Evolutionary conservation across 2,329 filamentous ascomycete species (phyloP).

Genomic region (Tolypocladium album): DNA sequence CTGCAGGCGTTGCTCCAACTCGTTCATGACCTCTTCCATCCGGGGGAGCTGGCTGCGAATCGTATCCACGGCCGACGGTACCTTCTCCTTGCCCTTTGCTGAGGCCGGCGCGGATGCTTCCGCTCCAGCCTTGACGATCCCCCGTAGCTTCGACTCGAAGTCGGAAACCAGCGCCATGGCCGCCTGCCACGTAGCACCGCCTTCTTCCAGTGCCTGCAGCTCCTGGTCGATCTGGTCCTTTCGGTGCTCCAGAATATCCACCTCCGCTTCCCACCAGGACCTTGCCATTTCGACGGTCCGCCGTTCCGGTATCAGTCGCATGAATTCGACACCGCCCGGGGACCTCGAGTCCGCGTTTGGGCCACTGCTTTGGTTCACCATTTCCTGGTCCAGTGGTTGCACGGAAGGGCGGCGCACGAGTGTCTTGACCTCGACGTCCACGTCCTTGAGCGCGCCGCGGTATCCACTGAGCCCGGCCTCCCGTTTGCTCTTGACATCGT

Average conservation of each 20-base stretch:
- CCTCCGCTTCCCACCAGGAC: slow-evolving; percentile 59
- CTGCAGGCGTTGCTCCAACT: slow-evolving; percentile 42
- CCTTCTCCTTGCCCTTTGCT: slow-evolving; percentile 19
- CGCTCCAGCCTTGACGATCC: slow-evolving; percentile 32
- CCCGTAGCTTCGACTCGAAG: slow-evolving; percentile 55
- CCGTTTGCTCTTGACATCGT: slow-evolving; percentile 51
- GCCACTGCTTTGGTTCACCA: slow-evolving; percentile 16
- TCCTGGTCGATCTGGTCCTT: slow-evolving; percentile 50
- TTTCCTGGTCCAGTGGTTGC: slow-evolving; percentile 38
- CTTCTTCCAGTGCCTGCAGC: slow-evolving; percentile 54
- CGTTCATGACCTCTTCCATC: slow-evolving; percentile 45
- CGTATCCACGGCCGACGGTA: slow-evolving; percentile 22
- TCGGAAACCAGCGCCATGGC: slow-evolving; percentile 46
- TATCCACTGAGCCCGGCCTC: slow-evolving; percentile 67
- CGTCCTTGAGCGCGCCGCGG: slow-evolving; percentile 52
- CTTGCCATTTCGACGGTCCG: slow-evolving; percentile 61
- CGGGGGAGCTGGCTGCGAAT: slow-evolving; percentile 37
- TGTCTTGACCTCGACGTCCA: slow-evolving; percentile 49
- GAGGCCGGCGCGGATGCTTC: slow-evolving; percentile 6
- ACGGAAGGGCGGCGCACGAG: slow-evolving; percentile 50
- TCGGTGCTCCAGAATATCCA: slow-evolving; percentile 41
- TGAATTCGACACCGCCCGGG: slow-evolving; percentile 39
- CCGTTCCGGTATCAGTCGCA: slow-evolving; percentile 50
- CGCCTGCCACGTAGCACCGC: slow-evolving; percentile 55
- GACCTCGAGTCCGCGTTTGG: slow-evolving; percentile 12